phyloP scores from a whole-genome alignment of 176 grass and related monocot species.

The Cocos nucifera region DNA sequence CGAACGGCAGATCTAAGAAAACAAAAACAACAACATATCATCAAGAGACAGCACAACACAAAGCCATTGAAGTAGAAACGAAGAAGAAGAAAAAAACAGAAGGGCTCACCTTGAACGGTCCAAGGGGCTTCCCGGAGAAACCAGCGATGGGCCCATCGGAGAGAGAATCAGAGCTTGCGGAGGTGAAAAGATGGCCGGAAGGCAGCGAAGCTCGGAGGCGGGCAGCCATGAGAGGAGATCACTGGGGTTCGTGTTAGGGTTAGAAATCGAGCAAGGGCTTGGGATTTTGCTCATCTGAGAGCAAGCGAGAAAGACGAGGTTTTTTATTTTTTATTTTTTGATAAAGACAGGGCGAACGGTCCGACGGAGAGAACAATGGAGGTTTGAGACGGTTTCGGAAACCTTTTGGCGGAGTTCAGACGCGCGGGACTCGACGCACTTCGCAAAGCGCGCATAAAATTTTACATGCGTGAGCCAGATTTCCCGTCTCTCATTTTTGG shows the following conservation, averaged over 20 bases:
- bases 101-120: slow-evolving; percentile 15
- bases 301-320: background rate
- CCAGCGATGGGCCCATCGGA: background rate
- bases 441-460: no score
- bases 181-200: slow-evolving; percentile 9
- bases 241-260: background rate
- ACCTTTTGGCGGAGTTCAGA: no score
- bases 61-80: background rate
- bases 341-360: no score
- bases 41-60: background rate
- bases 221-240: slow-evolving; percentile 32
- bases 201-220: slow-evolving; percentile 34
- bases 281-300: slow-evolving; percentile 40
- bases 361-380: no score
- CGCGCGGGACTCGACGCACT: no score
- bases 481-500: no score
- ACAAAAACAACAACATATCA: background rate
- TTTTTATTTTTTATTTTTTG: no score
- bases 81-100: background rate
- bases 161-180: background rate
- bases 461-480: no score
- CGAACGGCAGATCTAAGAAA: slow-evolving; percentile 13
- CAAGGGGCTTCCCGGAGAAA: slow-evolving; percentile 2
- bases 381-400: no score
- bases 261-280: background rate